Conservation (phyloP, 768 basidiomycete genomes). For the Rhodosporidiobolus odoratus region DNA sequence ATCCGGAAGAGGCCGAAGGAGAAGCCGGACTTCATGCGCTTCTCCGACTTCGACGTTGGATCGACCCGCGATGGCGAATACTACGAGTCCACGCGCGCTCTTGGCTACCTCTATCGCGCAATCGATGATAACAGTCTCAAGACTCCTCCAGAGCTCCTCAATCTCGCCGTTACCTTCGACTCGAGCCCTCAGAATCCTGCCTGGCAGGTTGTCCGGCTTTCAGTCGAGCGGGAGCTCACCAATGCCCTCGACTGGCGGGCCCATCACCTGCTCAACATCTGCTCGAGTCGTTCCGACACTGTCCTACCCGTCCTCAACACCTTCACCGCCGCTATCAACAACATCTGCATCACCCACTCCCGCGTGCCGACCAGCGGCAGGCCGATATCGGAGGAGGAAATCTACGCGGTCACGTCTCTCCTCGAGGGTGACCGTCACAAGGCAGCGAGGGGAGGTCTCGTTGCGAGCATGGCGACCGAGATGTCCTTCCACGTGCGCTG, state of each 20-base stretch:
- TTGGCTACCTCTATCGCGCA: conserved; percentile 66
- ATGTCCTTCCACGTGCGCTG: neutral
- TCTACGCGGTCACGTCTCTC: conserved; percentile 14
- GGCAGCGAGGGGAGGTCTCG: conserved; percentile 8
- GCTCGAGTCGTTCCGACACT: neutral
- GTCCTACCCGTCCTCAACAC: neutral
- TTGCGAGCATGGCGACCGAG: conserved; percentile 3
- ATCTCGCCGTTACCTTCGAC: neutral
- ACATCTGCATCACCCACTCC: conserved; percentile 1
- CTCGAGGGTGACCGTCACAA: neutral
- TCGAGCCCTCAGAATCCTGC: neutral
- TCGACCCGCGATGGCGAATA: conserved; percentile 45
- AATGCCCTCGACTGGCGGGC: neutral
- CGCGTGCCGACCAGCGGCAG: neutral
- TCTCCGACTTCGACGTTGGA: conserved; percentile 47
- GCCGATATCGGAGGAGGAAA: conserved; percentile 8
- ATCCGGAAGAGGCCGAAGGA: neutral
- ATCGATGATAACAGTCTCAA: conserved; percentile 46
- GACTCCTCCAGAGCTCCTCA: neutral
- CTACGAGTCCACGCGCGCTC: conserved; percentile 64
- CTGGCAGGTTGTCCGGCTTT: neutral
- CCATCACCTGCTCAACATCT: neutral
- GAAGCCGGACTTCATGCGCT: conserved; percentile 39
- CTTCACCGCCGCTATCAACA: neutral
- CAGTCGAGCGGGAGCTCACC: neutral